Conservation (phyloP, 129 eudicot species). For the Pittosporum tobira region DNA sequence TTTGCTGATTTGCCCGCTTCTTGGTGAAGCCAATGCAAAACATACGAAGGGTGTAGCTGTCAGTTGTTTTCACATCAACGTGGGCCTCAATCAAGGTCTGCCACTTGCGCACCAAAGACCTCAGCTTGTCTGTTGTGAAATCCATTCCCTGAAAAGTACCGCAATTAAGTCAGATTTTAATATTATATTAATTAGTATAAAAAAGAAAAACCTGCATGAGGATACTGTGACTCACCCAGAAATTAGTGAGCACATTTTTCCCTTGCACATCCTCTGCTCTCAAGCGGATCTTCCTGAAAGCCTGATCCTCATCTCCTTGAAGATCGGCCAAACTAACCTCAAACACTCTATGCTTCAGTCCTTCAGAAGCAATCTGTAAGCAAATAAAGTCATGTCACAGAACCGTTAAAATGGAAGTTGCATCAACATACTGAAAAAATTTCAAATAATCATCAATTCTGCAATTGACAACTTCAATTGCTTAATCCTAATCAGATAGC, state of each 20-base stretch:
- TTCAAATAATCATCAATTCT: background rate
- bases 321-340: constrained; percentile 15
- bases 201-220: background rate
- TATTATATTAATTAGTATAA: no score
- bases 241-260: constrained; percentile 18
- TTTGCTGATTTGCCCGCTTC: constrained; percentile 16
- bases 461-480: background rate
- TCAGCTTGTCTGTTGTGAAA: constrained; percentile 16
- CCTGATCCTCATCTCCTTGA: constrained; percentile 16
- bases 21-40: constrained; percentile 18
- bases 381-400: background rate
- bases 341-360: constrained; percentile 19
- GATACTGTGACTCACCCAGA: constrained; percentile 7
- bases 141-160: constrained; percentile 16
- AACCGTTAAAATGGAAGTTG: background rate
- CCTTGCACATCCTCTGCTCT: constrained; percentile 22
- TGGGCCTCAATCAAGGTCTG: constrained; percentile 20
- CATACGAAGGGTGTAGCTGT: constrained; percentile 12
- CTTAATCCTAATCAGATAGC: background rate
- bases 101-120: constrained; percentile 19
- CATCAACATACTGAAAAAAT: background rate
- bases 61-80: constrained; percentile 19
- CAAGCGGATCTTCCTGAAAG: constrained; percentile 15
- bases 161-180: background rate
- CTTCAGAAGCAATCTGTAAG: constrained; percentile 15